phyloP scores from a whole-genome alignment of 257 asterid genomes.

The Parsonsia alboflavescens region DNA sequence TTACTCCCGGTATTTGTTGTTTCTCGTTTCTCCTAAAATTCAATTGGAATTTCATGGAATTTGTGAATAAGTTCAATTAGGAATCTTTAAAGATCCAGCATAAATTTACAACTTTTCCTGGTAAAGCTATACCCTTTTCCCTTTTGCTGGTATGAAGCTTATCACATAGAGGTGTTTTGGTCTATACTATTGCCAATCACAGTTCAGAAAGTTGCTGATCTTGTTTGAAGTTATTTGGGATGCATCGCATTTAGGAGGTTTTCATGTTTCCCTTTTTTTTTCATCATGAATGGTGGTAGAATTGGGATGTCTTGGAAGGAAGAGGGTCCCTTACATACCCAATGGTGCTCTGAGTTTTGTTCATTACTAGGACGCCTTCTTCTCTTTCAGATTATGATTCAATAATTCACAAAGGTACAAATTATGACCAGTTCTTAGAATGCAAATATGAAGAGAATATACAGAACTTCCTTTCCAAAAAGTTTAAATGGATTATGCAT shows the following conservation, averaged over 20 bases:
- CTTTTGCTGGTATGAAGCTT: neutral
- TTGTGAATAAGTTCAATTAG: too few species aligned
- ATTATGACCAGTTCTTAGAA: neutral
- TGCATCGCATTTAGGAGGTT: neutral
- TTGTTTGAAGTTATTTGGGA: neutral
- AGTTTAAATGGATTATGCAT: neutral
- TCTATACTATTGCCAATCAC: too few species aligned
- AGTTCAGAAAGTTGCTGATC: neutral
- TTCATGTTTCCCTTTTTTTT: neutral
- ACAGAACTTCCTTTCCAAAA: neutral
- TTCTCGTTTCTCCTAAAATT: too few species aligned
- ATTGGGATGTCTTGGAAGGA: neutral
- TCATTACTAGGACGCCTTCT: neutral
- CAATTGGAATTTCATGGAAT: too few species aligned
- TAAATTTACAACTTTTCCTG: neutral
- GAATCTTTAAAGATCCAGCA: neutral
- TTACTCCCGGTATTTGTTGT: neutral
- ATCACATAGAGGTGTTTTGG: neutral
- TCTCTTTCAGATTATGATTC: neutral
- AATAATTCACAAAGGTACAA: neutral
- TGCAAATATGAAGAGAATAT: neutral
- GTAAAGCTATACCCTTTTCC: neutral
- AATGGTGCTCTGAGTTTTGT: neutral
- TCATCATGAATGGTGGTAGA: neutral
- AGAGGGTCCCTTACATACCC: neutral